Evolutionary conservation across 2,329 filamentous ascomycete genomes (phyloP), one percentile per base, ranked within the genome.

Genomic region (Esteya vermicola): DNA sequence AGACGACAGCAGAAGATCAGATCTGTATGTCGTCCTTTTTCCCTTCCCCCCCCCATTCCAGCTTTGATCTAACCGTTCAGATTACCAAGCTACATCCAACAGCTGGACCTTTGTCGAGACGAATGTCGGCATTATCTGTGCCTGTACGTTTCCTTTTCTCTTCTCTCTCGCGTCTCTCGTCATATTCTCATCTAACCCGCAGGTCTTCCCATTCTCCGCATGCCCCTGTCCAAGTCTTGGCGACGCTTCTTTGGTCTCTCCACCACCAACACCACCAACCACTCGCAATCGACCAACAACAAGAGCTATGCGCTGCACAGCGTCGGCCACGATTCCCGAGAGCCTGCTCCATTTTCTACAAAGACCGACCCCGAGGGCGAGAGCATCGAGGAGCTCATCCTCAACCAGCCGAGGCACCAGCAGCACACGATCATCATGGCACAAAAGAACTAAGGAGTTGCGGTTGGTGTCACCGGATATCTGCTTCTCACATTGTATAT

Each of bases 101-200:
- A 47, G 45, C 30, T 47, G 45, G 45, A 47, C 45, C 3, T 47
- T 47, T 21, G 37, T 47, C 12, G 45, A 47, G 23, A 41, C 39
- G 1, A 42, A 47, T 22, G 41, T 47, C 12, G 45, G 40, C 9
- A 47, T 47, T 20, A 47, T 47, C 19, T 47, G 45, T 36, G 45
- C 45, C 26, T 47, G 45, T 47, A 35, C 31, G 41, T 45, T 31
- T n/a, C 28, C n/a, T 31, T n/a, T 13, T 14, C 28, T 6, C 14
- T 30, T 9, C 28, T 16, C 28, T 14, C 28, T 30, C 28, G 14
- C n/a, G 14, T 31, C 14, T 14, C 13, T 12, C n/a, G 28, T 31
- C n/a, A 18, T 18, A 16, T 4, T 16, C 4, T 4, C 28, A 14
- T 4, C 27, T 28, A 16, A 8, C n/a, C 28, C n/a, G n/a, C n/a